Conservation (phyloP, 805 yeast genomes). For the Cyberlindnera euphorbiae region DNA sequence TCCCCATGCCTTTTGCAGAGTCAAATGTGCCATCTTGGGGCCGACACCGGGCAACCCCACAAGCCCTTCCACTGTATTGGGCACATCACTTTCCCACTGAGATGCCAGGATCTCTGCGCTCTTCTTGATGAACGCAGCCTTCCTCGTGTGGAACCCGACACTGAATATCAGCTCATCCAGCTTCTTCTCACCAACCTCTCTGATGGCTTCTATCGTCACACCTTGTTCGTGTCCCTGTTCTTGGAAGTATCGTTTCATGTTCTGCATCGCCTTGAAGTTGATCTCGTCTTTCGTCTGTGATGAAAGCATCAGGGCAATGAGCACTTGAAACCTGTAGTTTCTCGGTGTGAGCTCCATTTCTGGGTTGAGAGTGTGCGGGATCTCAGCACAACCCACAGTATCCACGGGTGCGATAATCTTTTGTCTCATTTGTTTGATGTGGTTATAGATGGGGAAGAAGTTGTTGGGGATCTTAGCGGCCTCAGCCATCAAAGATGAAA, state of each 20-base stretch:
- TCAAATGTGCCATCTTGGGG: constrained; percentile 86
- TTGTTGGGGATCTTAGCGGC: constrained; percentile 32
- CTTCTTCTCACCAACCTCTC: constrained; percentile 44
- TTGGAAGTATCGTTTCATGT: constrained; percentile 45
- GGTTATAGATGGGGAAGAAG: constrained; percentile 54
- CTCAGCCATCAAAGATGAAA: too few species aligned
- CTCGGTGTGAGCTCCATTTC: constrained; percentile 29
- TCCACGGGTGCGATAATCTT: constrained; percentile 80
- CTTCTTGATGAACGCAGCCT: constrained; percentile 63
- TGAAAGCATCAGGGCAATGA: constrained; percentile 80
- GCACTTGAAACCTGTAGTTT: constrained; percentile 61
- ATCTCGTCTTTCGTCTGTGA: constrained; percentile 91
- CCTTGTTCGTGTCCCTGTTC: constrained; percentile 45
- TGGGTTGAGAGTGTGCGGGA: constrained; percentile 36
- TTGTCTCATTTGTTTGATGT: constrained; percentile 61
- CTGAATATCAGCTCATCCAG: constrained; percentile 65
- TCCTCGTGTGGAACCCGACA: constrained; percentile 85
- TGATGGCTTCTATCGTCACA: constrained; percentile 50
- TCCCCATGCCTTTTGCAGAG: constrained; percentile 80
- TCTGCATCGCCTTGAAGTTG: constrained; percentile 66
- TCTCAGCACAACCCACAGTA: constrained; percentile 73
- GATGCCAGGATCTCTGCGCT: constrained; percentile 50
- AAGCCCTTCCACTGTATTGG: constrained; percentile 61
- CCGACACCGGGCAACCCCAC: constrained; percentile 85
- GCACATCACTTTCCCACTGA: constrained; percentile 62